Conservation (phyloP, 176 grass and related monocot genomes). For the Themeda triandra region DNA sequence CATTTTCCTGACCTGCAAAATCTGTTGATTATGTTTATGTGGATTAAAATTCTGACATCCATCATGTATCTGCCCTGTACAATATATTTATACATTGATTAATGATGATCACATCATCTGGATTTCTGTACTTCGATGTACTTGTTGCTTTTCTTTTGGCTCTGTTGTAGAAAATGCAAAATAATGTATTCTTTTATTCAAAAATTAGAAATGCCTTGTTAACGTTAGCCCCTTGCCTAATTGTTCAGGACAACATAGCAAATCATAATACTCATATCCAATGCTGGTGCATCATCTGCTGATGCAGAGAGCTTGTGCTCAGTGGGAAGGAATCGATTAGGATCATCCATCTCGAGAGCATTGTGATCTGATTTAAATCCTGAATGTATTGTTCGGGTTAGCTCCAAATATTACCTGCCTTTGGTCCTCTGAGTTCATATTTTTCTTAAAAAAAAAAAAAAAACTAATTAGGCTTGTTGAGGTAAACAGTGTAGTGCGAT, state of each 20-base stretch:
- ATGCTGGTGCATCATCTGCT: neutral
- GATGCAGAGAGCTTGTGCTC: neutral
- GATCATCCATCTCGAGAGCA: neutral
- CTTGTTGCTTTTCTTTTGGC: neutral
- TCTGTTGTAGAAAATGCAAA: neutral
- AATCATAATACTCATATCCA: neutral
- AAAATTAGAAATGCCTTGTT: neutral
- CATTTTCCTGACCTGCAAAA: neutral
- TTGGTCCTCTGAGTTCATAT: neutral
- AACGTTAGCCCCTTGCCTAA: neutral
- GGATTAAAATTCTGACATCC: neutral
- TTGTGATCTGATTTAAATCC: no score
- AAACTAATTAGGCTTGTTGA: neutral
- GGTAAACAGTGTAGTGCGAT: neutral
- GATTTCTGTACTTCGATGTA: neutral
- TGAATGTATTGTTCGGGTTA: no score
- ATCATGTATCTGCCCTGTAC: neutral
- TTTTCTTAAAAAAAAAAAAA: no score
- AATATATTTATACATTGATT: neutral
- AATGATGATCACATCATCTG: conserved; percentile 4
- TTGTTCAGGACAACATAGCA: neutral
- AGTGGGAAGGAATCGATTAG: neutral
- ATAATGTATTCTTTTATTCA: neutral
- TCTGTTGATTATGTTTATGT: neutral
- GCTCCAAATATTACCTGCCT: neutral